Percentiles rank a stretch among this genome's conserved stretches.
These are phyloP conservation scores for Ustilago curta DNA, from an alignment of 1,284 basidiomycete genomes.

Conservation along the genomic window DNA sequence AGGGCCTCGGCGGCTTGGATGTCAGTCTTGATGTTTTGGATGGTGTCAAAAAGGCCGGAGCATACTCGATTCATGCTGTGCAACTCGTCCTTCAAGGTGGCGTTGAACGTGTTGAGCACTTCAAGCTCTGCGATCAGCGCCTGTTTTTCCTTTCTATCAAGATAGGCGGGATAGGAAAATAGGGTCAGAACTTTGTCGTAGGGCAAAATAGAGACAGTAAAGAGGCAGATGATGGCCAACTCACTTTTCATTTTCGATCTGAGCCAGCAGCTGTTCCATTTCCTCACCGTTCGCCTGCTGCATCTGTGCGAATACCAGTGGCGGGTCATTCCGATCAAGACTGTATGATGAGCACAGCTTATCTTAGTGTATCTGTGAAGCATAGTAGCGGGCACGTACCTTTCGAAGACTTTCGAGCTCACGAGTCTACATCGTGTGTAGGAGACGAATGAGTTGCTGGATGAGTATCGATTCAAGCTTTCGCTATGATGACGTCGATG, in stretches of 20 bases:
- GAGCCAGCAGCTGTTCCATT: slow-evolving; percentile 5
- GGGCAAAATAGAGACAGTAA: too few relatives aligned
- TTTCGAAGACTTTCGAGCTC: slow-evolving; percentile 39
- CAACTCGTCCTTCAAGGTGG: slow-evolving; percentile 7
- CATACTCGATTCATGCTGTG: slow-evolving; percentile 22
- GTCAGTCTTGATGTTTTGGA: slow-evolving; percentile 23
- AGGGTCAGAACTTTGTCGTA: background rate
- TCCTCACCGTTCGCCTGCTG: slow-evolving; percentile 23
- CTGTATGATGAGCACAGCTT: too few relatives aligned
- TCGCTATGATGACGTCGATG: background rate
- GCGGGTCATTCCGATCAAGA: too few relatives aligned
- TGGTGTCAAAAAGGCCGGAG: slow-evolving; percentile 25
- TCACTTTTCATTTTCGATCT: slow-evolving; percentile 19
- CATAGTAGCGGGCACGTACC: background rate
- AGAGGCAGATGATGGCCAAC: background rate
- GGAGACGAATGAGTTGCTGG: background rate
- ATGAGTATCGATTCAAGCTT: background rate
- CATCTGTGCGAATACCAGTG: slow-evolving; percentile 9
- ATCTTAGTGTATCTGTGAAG: too few relatives aligned
- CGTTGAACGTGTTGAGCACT: background rate
- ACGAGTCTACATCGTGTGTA: slow-evolving; percentile 9
- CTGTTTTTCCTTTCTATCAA: slow-evolving; percentile 10
- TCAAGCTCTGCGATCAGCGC: slow-evolving; percentile 13
- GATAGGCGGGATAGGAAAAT: background rate
- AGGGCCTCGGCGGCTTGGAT: slow-evolving; percentile 33